These are phyloP conservation scores for Hevea brasiliensis DNA, from an alignment of 345 rosid genomes.

Conservation along the genomic window DNA sequence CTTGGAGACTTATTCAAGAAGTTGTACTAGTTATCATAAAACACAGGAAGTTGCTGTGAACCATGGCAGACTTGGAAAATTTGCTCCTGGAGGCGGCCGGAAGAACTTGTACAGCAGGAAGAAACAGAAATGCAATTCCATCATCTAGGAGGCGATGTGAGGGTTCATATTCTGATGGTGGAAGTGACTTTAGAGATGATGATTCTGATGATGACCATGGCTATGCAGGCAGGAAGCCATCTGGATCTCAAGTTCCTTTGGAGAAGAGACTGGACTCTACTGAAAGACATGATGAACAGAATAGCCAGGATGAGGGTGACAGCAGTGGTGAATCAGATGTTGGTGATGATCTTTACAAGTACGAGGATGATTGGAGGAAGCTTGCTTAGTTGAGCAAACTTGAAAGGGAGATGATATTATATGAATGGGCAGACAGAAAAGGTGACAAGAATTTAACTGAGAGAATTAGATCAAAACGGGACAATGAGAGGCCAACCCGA, in stretches of 20 bases:
- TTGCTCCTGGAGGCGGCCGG: slow-evolving; percentile 98
- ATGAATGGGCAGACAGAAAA: slow-evolving; percentile 87
- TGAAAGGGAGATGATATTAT: slow-evolving; percentile 86
- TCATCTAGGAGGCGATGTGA: slow-evolving; percentile 64
- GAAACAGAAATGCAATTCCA: slow-evolving; percentile 54
- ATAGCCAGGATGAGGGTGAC: slow-evolving; percentile 61
- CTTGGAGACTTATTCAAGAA: not conserved
- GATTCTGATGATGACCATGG: slow-evolving; percentile 77
- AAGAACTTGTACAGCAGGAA: slow-evolving; percentile 62
- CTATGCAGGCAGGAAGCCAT: slow-evolving; percentile 73
- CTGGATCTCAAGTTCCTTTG: slow-evolving; percentile 91
- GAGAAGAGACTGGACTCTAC: slow-evolving; percentile 81
- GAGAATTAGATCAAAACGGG: slow-evolving; percentile 73
- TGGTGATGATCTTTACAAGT: slow-evolving; percentile 88
- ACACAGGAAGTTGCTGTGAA: not conserved
- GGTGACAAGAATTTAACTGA: slow-evolving; percentile 86
- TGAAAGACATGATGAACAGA: slow-evolving; percentile 80
- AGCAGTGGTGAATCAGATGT: slow-evolving; percentile 86
- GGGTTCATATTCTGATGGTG: slow-evolving; percentile 86
- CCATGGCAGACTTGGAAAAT: slow-evolving; percentile 89
- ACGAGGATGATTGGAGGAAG: slow-evolving; percentile 72
- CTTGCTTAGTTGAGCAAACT: slow-evolving; percentile 84
- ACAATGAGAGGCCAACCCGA: slow-evolving; percentile 59
- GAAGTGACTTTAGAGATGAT: slow-evolving; percentile 87
- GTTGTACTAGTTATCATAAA: not conserved